Conservation (phyloP, 2,329 filamentous ascomycete species). For the Microdochium trichocladiopsis region DNA sequence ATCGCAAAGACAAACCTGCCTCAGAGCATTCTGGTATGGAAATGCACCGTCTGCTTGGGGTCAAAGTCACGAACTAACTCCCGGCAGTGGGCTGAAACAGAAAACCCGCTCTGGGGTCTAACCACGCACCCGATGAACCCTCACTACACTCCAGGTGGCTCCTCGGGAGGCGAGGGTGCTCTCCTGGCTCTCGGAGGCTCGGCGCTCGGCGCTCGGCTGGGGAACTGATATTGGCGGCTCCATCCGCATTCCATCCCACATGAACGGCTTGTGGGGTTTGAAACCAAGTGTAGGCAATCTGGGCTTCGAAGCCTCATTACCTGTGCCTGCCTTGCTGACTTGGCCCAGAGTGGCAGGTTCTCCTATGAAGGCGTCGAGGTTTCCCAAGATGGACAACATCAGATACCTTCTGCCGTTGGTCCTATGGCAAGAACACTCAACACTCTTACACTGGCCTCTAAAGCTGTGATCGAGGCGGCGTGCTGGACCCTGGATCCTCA, state of each 20-base stretch:
- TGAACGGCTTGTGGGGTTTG: constrained; percentile 40
- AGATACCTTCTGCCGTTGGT: constrained; percentile 56
- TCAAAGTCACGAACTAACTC: too few species aligned
- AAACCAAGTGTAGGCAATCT: constrained; percentile 33
- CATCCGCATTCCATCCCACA: constrained; percentile 37
- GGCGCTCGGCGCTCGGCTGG: constrained; percentile 34
- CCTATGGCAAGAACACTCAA: constrained; percentile 46
- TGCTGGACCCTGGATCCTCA: constrained; percentile 49
- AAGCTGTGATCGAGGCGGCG: constrained; percentile 33
- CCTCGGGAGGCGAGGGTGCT: constrained; percentile 17
- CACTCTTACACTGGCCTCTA: constrained; percentile 41
- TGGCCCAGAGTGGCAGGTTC: constrained; percentile 50
- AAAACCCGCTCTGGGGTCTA: constrained; percentile 42
- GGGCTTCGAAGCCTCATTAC: too few species aligned
- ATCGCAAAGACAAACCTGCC: constrained; percentile 41
- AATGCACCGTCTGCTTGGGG: constrained; percentile 6
- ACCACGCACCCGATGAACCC: constrained; percentile 36
- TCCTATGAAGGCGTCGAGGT: constrained; percentile 53
- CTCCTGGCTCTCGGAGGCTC: constrained; percentile 12
- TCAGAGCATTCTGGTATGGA: constrained; percentile 19
- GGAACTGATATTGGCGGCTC: constrained; percentile 46
- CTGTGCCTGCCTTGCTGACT: too few species aligned
- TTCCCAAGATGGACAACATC: constrained; percentile 56
- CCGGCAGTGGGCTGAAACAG: constrained; percentile 49
- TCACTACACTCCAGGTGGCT: constrained; percentile 28